Evolutionary conservation across 1,139 yeast species (phyloP).

Genomic region (Torulaspora globosa): DNA sequence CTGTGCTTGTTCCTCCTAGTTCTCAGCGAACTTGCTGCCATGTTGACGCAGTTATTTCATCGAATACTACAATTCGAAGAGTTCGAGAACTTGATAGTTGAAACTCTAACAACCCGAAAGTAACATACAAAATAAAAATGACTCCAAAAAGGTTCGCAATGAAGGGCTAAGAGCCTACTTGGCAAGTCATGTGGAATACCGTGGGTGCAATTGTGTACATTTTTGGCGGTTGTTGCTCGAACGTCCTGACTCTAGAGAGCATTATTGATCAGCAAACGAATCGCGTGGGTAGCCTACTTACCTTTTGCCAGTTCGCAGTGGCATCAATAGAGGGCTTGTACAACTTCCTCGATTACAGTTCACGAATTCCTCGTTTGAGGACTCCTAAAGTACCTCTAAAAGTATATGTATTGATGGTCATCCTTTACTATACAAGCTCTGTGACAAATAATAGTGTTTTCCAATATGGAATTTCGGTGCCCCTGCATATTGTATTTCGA

Average conservation of each 20-base stretch:
- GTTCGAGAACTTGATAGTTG: neutral
- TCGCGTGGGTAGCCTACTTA: constrained; percentile 49
- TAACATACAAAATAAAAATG: neutral
- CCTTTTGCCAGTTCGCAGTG: constrained; percentile 57
- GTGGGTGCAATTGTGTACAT: constrained; percentile 39
- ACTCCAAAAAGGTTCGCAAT: neutral
- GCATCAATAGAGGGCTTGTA: constrained; percentile 47
- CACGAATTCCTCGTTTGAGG: constrained; percentile 31
- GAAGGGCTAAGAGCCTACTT: neutral
- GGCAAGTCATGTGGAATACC: neutral
- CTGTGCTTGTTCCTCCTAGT: constrained; percentile 4
- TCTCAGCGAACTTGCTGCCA: constrained; percentile 3
- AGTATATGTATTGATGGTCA: constrained; percentile 48
- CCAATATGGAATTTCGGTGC: constrained; percentile 56
- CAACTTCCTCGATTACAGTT: constrained; percentile 37
- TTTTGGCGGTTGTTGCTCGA: constrained; percentile 72
- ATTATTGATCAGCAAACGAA: constrained; percentile 40
- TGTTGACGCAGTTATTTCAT: neutral
- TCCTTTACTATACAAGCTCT: constrained; percentile 50
- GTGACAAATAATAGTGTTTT: constrained; percentile 58
- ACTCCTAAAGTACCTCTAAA: constrained; percentile 46
- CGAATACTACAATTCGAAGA: neutral
- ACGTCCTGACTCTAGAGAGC: constrained; percentile 59
- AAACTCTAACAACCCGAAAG: neutral
- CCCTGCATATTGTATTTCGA: constrained; percentile 63